These are phyloP conservation scores for Ophiocordyceps sinensis DNA, from an alignment of 2,329 filamentous ascomycete species.

Conservation along the genomic window DNA sequence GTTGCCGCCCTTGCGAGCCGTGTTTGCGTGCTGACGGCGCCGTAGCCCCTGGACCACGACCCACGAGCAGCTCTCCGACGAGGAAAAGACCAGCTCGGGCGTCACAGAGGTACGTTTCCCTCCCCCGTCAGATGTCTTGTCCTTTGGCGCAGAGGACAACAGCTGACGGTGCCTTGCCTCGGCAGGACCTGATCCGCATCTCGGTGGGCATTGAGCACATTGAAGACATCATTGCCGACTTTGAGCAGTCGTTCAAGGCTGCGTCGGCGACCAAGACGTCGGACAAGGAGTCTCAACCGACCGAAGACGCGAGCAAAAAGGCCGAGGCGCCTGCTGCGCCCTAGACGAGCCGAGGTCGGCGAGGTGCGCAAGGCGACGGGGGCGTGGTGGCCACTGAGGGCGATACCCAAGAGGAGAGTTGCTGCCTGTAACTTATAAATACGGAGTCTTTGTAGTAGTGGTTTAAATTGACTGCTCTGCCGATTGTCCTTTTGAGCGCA, in stretches of 20 bases:
- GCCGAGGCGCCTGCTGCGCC: conserved; percentile 20
- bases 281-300: conserved; percentile 11
- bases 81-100: conserved; percentile 68
- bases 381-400: neutral
- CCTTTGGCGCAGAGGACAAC: neutral
- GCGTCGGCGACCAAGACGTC: conserved; percentile 30
- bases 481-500: too few relatives aligned
- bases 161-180: neutral
- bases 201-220: conserved; percentile 95
- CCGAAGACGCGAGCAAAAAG: conserved; percentile 16
- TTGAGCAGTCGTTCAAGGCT: conserved; percentile 73
- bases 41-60: conserved; percentile 73
- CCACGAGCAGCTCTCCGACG: conserved; percentile 76
- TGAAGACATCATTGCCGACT: conserved; percentile 92
- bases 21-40: neutral
- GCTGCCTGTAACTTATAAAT: too few relatives aligned
- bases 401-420: neutral
- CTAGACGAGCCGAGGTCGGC: conserved; percentile 7
- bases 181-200: conserved; percentile 76
- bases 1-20: too few relatives aligned
- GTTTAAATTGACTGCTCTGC: too few relatives aligned
- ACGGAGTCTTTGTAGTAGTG: too few relatives aligned
- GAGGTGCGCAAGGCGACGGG: neutral
- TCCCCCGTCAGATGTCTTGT: neutral
- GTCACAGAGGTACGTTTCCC: conserved; percentile 50